Percentiles rank a stretch among this genome's conserved stretches.
Conservation (phyloP, 1,284 basidiomycete genomes). For the Leccinum pallidistipes region DNA sequence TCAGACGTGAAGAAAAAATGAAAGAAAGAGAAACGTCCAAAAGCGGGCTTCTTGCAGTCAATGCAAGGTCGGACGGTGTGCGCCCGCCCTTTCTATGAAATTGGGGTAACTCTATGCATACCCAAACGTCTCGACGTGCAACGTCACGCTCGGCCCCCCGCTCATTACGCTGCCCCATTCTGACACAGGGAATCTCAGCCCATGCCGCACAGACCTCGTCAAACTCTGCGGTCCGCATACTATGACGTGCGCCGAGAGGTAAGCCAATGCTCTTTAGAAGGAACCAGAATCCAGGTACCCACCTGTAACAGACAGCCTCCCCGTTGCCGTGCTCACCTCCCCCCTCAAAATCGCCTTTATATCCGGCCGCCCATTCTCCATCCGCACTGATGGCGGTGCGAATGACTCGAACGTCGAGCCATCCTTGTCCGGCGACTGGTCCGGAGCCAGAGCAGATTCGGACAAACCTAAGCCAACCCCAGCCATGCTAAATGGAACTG, state of each 20-base stretch:
- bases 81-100: neutral
- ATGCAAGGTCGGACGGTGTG: neutral
- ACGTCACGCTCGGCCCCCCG: conserved; percentile 46
- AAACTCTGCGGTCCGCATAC: conserved; percentile 51
- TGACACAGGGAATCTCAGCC: conserved; percentile 40
- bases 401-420: conserved; percentile 4
- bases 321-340: conserved; percentile 22
- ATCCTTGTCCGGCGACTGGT: conserved; percentile 16
- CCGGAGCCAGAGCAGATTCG: conserved; percentile 7
- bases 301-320: conserved; percentile 32
- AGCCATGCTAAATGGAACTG: neutral
- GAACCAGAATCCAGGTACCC: neutral
- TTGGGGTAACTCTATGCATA: conserved; percentile 32
- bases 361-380: conserved; percentile 27
- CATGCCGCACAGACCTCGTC: conserved; percentile 39
- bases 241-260: conserved; percentile 17
- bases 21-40: neutral
- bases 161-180: conserved; percentile 37
- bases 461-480: neutral
- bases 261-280: neutral
- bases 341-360: conserved; percentile 23
- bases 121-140: conserved; percentile 51
- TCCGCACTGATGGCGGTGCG: conserved; percentile 9
- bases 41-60: neutral
- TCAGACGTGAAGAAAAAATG: neutral